These are phyloP conservation scores for Pisolithus sp. DNA, from an alignment of 768 basidiomycete species.

Conservation along the genomic window DNA sequence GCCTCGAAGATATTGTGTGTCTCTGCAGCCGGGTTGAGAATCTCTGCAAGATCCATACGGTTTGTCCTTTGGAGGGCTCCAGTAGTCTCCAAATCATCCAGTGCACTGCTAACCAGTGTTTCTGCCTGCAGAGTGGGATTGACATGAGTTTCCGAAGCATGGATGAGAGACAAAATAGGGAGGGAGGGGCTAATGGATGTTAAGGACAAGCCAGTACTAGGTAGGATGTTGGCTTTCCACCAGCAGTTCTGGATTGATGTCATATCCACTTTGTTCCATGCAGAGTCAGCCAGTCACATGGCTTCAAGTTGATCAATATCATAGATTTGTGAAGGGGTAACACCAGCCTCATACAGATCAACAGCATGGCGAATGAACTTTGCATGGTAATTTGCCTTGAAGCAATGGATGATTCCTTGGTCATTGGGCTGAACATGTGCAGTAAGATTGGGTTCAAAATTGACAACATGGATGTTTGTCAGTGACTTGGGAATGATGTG, in stretches of 20 bases:
- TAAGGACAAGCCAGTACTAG: no score
- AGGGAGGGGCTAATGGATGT: no score
- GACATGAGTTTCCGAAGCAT: no score
- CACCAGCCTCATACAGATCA: slow-evolving; percentile 23
- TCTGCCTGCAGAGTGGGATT: no score
- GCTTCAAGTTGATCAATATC: slow-evolving; percentile 34
- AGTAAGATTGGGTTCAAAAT: slow-evolving; percentile 29
- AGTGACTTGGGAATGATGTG: slow-evolving; percentile 28
- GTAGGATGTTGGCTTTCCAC: slow-evolving; percentile 31
- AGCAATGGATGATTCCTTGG: slow-evolving; percentile 25
- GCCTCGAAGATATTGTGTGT: no score
- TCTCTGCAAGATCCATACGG: no score
- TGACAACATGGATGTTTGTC: slow-evolving; percentile 13
- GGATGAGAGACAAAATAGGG: no score
- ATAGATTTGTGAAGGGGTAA: slow-evolving; percentile 30
- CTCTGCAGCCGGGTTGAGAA: no score
- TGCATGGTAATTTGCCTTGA: slow-evolving; percentile 26
- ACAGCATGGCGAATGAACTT: slow-evolving; percentile 24
- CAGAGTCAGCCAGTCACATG: slow-evolving; percentile 29
- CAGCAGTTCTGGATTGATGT: slow-evolving; percentile 34
- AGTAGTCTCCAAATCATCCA: no score
- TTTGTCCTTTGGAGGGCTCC: no score
- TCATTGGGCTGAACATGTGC: slow-evolving; percentile 32
- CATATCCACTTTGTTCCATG: slow-evolving; percentile 29
- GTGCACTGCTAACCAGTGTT: no score